Conservation (phyloP, 441 rosid species). For the Gossypium schwendimanii region DNA sequence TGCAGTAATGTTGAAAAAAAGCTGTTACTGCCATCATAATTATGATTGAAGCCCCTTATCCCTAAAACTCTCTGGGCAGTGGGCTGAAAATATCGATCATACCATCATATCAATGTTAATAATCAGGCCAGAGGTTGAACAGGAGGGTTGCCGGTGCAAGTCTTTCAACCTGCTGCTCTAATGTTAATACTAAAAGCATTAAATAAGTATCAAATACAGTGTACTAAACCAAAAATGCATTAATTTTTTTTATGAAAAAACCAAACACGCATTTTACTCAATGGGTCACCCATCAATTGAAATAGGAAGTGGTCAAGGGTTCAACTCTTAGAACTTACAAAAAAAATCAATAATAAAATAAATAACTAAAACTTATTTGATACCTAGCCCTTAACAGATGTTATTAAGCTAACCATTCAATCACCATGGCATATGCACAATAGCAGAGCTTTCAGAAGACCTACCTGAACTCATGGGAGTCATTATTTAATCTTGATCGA, state of each 20-base stretch:
- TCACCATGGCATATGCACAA: constrained; percentile 9
- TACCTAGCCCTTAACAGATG: not conserved
- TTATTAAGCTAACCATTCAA: constrained; percentile 13
- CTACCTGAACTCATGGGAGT: constrained; percentile 76
- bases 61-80: not conserved
- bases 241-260: not conserved
- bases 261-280: not conserved
- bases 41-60: not conserved
- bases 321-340: not conserved
- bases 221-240: not conserved
- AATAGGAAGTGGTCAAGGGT: not conserved
- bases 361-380: not conserved
- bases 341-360: not conserved
- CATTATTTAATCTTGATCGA: constrained; percentile 65
- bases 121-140: not conserved
- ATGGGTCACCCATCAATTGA: not conserved
- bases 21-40: not conserved
- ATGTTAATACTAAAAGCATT: not conserved
- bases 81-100: not conserved
- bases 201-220: not conserved
- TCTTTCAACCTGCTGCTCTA: not conserved
- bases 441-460: constrained; percentile 6
- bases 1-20: not conserved
- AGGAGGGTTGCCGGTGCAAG: not conserved
- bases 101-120: not conserved